These are phyloP conservation scores for Neurospora crassa DNA, from an alignment of 2,329 filamentous ascomycete species.

Conservation along the genomic window DNA sequence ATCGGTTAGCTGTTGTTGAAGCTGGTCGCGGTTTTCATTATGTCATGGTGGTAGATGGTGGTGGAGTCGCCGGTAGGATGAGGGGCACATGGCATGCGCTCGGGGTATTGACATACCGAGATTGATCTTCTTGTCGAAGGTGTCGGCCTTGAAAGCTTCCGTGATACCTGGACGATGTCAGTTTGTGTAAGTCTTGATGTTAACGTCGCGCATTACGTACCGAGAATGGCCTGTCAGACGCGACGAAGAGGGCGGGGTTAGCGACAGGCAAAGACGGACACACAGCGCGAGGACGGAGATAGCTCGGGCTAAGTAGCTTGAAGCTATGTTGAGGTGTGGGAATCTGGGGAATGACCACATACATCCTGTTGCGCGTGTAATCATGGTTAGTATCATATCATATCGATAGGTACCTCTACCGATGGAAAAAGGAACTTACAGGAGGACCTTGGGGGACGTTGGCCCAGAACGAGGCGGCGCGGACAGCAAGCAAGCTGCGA, in stretches of 20 bases:
- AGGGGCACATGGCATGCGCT: conserved; percentile 7
- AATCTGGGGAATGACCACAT: conserved; percentile 9
- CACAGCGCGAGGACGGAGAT: neutral
- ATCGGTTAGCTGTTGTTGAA: conserved; percentile 7
- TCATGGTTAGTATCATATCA: conserved; percentile 4
- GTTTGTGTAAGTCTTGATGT: conserved; percentile 1
- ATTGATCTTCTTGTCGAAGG: conserved; percentile 94
- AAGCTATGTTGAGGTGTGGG: neutral
- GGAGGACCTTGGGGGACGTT: conserved; percentile 90
- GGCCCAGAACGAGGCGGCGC: conserved; percentile 74
- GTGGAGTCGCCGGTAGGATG: neutral
- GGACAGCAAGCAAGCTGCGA: conserved; percentile 32
- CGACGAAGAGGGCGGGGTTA: conserved; percentile 11
- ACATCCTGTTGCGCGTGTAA: conserved; percentile 13
- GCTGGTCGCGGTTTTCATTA: neutral
- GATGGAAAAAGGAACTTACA: conserved; percentile 44
- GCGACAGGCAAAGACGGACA: conserved; percentile 1
- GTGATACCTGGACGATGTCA: conserved; percentile 59
- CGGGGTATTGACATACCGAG: conserved; percentile 49
- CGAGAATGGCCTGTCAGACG: conserved; percentile 59
- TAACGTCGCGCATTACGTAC: conserved; percentile 34
- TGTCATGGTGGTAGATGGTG: neutral
- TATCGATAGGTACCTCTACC: neutral
- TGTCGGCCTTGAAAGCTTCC: conserved; percentile 97
- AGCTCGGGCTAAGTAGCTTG: neutral